Conservation (phyloP, 257 asterid species). For the Parsonsia alboflavescens region DNA sequence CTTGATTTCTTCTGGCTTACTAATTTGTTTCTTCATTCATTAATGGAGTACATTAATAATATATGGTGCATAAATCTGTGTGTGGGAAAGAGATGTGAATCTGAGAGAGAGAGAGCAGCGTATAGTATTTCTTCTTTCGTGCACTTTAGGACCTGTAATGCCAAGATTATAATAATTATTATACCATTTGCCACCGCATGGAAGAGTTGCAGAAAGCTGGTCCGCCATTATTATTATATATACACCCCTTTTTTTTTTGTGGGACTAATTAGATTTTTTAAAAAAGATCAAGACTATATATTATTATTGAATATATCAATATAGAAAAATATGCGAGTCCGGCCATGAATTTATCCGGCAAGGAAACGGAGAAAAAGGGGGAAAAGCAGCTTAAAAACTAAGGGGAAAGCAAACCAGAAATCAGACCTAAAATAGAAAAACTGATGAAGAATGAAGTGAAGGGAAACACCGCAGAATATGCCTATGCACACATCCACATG, state of each 20-base stretch:
- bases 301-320: constrained; percentile 9
- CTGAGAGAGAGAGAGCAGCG: background rate
- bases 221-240: too few relatives aligned
- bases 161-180: too few relatives aligned
- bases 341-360: constrained; percentile 27
- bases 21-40: background rate
- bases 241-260: too few relatives aligned
- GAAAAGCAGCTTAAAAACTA: constrained; percentile 22
- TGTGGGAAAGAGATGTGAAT: background rate
- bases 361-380: constrained; percentile 31
- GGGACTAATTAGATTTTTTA: background rate
- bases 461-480: constrained; percentile 14
- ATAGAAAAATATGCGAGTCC: constrained; percentile 19
- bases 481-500: constrained; percentile 26
- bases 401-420: constrained; percentile 23
- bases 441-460: constrained; percentile 19
- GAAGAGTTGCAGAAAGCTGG: constrained; percentile 23
- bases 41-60: background rate
- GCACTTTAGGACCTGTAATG: constrained; percentile 16
- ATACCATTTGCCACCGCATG: constrained; percentile 27
- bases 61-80: background rate
- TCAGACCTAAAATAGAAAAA: constrained; percentile 24
- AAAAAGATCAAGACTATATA: background rate
- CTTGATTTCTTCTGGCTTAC: background rate
- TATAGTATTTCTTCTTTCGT: constrained; percentile 4